Evolutionary conservation across 768 basidiomycete genomes (phyloP).

Genomic region (Amanita pseudoporphyria): DNA sequence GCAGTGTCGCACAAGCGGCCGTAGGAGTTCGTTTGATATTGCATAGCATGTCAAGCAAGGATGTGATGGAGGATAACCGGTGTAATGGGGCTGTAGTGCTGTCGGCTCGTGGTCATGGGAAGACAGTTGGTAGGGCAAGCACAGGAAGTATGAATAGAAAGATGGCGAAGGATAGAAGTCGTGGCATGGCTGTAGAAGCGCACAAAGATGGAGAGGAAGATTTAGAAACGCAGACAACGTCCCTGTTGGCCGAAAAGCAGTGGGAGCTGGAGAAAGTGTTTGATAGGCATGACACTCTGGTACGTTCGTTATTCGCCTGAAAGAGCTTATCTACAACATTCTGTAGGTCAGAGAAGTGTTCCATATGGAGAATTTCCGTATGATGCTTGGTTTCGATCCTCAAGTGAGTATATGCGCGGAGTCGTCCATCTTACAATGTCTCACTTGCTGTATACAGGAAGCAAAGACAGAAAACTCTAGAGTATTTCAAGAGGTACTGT

Average conservation of each 20-base stretch:
- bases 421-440: background rate
- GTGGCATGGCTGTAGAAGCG: conserved; percentile 7
- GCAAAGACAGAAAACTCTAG: conserved; percentile 65
- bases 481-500: conserved; percentile 65
- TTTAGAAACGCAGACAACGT: conserved; percentile 27
- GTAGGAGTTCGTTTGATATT: background rate
- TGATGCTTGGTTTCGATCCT: conserved; percentile 72
- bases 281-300: conserved; percentile 65
- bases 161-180: conserved; percentile 11
- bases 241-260: conserved; percentile 51
- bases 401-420: conserved; percentile 32
- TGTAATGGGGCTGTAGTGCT: conserved; percentile 9
- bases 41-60: background rate
- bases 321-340: conserved; percentile 1
- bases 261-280: conserved; percentile 45
- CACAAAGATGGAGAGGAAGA: conserved; percentile 15
- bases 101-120: conserved; percentile 5
- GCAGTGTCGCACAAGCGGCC: background rate
- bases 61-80: conserved; percentile 5
- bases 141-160: background rate
- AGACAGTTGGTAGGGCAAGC: conserved; percentile 4
- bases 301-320: conserved; percentile 27
- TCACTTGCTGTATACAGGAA: conserved; percentile 27
- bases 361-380: conserved; percentile 77
- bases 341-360: conserved; percentile 76